Evolutionary conservation across 1,284 basidiomycete genomes (phyloP).

Genomic region (Coniophora puteana): DNA sequence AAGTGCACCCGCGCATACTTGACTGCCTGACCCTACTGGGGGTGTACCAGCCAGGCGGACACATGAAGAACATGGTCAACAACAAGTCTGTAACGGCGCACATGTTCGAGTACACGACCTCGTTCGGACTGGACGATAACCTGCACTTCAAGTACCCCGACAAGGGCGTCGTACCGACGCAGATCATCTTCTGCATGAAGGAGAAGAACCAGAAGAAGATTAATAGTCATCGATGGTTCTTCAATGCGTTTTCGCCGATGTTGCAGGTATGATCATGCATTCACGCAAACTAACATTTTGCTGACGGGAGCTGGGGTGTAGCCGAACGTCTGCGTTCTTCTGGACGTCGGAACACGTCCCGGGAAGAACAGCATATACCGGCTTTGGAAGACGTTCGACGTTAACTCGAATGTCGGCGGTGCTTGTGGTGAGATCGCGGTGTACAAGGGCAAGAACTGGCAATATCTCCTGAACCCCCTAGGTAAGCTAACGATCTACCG

Average conservation of each 20-base stretch:
- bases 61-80: conserved; percentile 90
- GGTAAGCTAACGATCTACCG: conserved; percentile 43
- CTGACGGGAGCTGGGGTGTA: conserved; percentile 23
- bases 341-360: conserved; percentile 94
- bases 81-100: conserved; percentile 89
- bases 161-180: conserved; percentile 91
- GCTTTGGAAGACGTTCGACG: conserved; percentile 94
- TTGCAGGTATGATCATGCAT: conserved; percentile 52
- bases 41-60: conserved; percentile 74
- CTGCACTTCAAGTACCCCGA: conserved; percentile 94
- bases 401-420: conserved; percentile 90
- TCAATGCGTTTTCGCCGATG: conserved; percentile 82
- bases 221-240: conserved; percentile 94
- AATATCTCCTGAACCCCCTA: conserved; percentile 76
- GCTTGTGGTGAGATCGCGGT: conserved; percentile 94
- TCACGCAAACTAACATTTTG: neutral
- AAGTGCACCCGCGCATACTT: conserved; percentile 89
- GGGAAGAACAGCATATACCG: conserved; percentile 84
- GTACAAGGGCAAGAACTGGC: conserved; percentile 90
- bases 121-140: conserved; percentile 85
- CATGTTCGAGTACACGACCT: conserved; percentile 93
- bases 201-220: conserved; percentile 97
- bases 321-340: conserved; percentile 85
- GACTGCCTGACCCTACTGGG: conserved; percentile 86
- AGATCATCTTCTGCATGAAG: conserved; percentile 92